Conservation (phyloP, 306 rosid genomes). For the Amphicarpaea edgeworthii region DNA sequence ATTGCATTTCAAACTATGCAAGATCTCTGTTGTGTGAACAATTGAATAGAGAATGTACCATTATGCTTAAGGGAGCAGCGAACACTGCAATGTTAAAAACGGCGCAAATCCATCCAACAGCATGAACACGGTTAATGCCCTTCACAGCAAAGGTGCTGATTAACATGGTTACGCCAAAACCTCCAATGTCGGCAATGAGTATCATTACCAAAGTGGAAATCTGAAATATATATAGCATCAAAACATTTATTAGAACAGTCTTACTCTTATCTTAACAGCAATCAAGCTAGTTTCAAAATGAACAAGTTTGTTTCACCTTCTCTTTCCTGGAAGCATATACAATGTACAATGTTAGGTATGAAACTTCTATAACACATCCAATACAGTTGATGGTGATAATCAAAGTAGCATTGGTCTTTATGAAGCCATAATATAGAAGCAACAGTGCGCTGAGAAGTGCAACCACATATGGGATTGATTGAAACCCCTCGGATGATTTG, state of each 20-base stretch:
- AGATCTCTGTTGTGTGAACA: neutral
- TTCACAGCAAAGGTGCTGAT: slow-evolving; percentile 49
- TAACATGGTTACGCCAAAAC: slow-evolving; percentile 48
- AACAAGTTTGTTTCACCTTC: slow-evolving; percentile 50
- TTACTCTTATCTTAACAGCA: too few species aligned
- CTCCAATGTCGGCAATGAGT: slow-evolving; percentile 48
- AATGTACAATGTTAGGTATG: slow-evolving; percentile 54
- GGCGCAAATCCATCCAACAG: slow-evolving; percentile 70
- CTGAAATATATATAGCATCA: slow-evolving; percentile 53
- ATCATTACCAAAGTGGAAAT: slow-evolving; percentile 53
- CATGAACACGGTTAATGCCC: slow-evolving; percentile 40
- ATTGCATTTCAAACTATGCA: slow-evolving; percentile 21
- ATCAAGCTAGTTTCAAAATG: neutral
- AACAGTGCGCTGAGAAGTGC: slow-evolving; percentile 72
- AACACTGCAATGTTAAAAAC: slow-evolving; percentile 70
- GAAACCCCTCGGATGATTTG: slow-evolving; percentile 70
- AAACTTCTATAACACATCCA: slow-evolving; percentile 62
- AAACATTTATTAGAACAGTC: slow-evolving; percentile 1
- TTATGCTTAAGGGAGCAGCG: slow-evolving; percentile 77
- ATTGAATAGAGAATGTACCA: slow-evolving; percentile 51
- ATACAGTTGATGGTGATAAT: slow-evolving; percentile 65
- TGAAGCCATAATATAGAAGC: slow-evolving; percentile 65
- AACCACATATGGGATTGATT: slow-evolving; percentile 70
- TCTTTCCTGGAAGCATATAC: slow-evolving; percentile 60
- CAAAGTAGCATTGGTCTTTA: slow-evolving; percentile 64